Conservation (phyloP, 305 asterid species). For the Rubia balearica region DNA sequence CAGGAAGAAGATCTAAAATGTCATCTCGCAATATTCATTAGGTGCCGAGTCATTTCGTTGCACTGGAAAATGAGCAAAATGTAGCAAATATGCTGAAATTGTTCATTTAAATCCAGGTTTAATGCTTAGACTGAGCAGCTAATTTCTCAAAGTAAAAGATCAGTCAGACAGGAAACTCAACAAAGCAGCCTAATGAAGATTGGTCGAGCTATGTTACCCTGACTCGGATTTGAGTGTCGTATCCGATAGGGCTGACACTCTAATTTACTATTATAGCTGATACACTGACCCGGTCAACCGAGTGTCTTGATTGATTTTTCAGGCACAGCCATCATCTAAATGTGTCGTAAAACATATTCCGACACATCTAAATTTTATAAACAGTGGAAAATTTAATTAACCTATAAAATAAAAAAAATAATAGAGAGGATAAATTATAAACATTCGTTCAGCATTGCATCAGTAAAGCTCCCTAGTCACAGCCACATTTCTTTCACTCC, state of each 20-base stretch:
- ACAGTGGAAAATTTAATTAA: neutral
- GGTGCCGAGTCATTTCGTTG: neutral
- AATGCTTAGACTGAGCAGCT: neutral
- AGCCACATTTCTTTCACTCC: neutral
- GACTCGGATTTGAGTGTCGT: neutral
- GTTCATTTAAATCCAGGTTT: neutral
- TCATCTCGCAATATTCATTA: neutral
- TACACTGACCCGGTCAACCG: neutral
- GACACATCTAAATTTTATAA: neutral
- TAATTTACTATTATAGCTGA: neutral
- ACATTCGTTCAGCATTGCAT: neutral
- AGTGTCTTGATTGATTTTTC: neutral
- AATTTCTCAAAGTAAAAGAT: neutral
- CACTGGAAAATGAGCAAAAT: neutral
- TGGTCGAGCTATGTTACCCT: neutral
- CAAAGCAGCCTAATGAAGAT: neutral
- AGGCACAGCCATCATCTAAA: neutral
- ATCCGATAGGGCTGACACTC: neutral
- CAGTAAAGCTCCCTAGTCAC: neutral
- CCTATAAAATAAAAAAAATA: neutral
- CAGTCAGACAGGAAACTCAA: neutral
- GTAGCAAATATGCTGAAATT: neutral
- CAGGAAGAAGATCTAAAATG: neutral
- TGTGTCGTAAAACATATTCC: neutral
- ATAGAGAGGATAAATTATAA: no score